Conservation (phyloP, 805 yeast species). For the Wickerhamiella vanderwaltii region DNA sequence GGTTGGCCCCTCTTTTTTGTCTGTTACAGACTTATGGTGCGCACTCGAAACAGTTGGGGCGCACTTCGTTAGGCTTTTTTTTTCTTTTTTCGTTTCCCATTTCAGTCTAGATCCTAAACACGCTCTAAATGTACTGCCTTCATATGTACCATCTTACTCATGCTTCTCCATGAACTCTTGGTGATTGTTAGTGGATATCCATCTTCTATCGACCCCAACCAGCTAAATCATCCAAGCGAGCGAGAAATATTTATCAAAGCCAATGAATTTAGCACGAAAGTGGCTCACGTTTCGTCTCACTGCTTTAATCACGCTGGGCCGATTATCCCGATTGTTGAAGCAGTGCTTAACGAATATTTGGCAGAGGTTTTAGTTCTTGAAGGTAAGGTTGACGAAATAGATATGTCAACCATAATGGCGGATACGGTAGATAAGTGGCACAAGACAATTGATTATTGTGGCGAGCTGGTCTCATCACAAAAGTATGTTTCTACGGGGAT, state of each 20-base stretch:
- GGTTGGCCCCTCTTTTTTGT: constrained; percentile 9
- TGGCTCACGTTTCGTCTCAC: not conserved
- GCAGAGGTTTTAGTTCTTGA: constrained; percentile 1
- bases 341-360: not conserved
- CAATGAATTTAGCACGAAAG: constrained; percentile 8
- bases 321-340: not conserved
- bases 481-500: not conserved
- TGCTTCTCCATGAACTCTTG: constrained; percentile 8
- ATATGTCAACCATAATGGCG: constrained; percentile 6
- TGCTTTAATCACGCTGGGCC: constrained; percentile 2
- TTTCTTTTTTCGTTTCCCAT: too few species aligned
- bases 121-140: too few species aligned
- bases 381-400: not conserved
- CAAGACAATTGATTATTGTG: constrained; percentile 2
- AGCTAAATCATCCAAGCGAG: constrained; percentile 13
- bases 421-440: constrained; percentile 11
- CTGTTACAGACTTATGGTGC: too few species aligned
- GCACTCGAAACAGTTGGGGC: too few species aligned
- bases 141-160: too few species aligned
- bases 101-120: too few species aligned
- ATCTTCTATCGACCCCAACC: constrained; percentile 1
- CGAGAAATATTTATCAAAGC: constrained; percentile 9
- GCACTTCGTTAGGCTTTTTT: too few species aligned
- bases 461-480: not conserved
- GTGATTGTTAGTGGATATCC: constrained; percentile 9